A percentile compares a stretch with the other conserved stretches of the same genome.
phyloP scores from a whole-genome alignment of 2,329 filamentous ascomycete species.

The Dendrostoma leiphaemia region DNA sequence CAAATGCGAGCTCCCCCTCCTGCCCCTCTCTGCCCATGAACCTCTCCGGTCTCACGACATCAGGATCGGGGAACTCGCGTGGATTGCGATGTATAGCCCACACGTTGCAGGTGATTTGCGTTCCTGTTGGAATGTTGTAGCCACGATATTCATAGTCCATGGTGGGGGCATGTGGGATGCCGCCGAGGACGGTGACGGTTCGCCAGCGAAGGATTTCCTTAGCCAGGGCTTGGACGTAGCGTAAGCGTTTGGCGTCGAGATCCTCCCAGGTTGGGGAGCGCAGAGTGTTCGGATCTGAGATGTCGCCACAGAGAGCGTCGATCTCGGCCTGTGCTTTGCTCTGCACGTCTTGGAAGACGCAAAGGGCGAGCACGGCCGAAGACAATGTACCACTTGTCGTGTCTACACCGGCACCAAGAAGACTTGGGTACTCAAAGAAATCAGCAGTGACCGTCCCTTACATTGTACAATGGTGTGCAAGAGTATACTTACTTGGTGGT shows the following conservation, averaged over 20 bases:
- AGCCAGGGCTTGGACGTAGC: background rate
- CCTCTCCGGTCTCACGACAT: slow-evolving; percentile 1
- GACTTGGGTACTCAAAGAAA: too few relatives aligned
- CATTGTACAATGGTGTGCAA: too few relatives aligned
- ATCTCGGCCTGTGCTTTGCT: slow-evolving; percentile 7
- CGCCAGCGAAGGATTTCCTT: slow-evolving; percentile 9
- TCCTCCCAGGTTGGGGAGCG: slow-evolving; percentile 7
- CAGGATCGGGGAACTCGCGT: background rate
- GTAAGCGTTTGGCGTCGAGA: background rate
- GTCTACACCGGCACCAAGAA: slow-evolving; percentile 7
- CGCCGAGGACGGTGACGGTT: background rate
- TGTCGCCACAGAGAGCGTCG: background rate
- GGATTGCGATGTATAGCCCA: slow-evolving; percentile 7
- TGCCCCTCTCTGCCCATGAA: background rate
- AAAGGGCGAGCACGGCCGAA: too few relatives aligned
- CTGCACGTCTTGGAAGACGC: too few relatives aligned
- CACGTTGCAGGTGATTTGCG: background rate
- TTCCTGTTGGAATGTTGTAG: background rate
- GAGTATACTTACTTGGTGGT: slow-evolving; percentile 7
- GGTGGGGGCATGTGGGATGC: background rate
- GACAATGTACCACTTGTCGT: slow-evolving; percentile 6
- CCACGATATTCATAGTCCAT: background rate
- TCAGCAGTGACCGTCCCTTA: too few relatives aligned
- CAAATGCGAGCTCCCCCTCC: background rate
- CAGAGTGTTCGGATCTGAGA: too few relatives aligned